These are phyloP conservation scores for Alternaria incomplexa DNA, from an alignment of 2,329 filamentous ascomycete species.

Conservation along the genomic window DNA sequence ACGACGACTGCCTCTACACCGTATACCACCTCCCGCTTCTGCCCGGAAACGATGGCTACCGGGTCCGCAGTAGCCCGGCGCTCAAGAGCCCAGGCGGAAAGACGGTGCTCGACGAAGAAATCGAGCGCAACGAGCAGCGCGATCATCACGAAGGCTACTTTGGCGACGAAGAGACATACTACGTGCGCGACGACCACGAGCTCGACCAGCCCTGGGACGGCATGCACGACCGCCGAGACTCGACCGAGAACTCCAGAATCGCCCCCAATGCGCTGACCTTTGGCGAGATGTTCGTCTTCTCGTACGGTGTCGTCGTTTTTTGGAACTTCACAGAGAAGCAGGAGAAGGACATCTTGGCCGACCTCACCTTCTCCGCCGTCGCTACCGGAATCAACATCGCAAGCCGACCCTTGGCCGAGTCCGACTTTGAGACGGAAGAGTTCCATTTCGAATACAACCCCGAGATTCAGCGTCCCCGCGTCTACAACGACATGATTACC, in stretches of 20 bases:
- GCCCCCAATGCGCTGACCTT: conserved; percentile 77
- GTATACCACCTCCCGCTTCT: conserved; percentile 93
- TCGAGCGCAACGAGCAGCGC: conserved; percentile 87
- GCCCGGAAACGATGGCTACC: conserved; percentile 83
- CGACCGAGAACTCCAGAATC: conserved; percentile 55
- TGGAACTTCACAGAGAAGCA: conserved; percentile 98
- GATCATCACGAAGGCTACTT: conserved; percentile 93
- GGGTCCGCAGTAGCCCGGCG: conserved; percentile 87
- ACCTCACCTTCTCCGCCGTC: conserved; percentile 84
- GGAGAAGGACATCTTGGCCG: conserved; percentile 94
- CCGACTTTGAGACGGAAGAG: conserved; percentile 95
- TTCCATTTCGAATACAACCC: conserved; percentile 98
- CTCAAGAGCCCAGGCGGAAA: conserved; percentile 93
- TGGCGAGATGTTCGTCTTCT: conserved; percentile 96
- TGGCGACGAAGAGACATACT: conserved; percentile 70
- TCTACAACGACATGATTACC: conserved; percentile 99
- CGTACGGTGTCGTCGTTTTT: conserved; percentile 96
- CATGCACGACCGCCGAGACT: conserved; percentile 28
- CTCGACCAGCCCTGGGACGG: conserved; percentile 29
- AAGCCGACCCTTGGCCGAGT: conserved; percentile 79
- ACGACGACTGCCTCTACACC: conserved; percentile 95
- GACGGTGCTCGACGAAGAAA: conserved; percentile 91
- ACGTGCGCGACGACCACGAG: conserved; percentile 47
- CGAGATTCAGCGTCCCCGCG: conserved; percentile 81
- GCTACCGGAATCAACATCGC: conserved; percentile 72